Evolutionary conservation across 768 basidiomycete genomes (phyloP).

Genomic region (Kwoniella botswanensis): DNA sequence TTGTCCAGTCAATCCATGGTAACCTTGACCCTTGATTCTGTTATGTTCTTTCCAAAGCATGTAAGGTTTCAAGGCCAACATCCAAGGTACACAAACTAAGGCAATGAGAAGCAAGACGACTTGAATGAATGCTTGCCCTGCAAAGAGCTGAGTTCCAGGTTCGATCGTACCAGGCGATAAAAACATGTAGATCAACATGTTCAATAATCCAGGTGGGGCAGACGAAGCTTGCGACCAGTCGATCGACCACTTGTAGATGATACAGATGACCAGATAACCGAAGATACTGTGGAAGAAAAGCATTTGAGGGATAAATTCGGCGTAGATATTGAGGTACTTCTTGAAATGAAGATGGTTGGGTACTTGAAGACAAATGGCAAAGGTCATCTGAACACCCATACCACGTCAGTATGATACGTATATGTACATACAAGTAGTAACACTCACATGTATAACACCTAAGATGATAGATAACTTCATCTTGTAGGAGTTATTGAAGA

Average conservation of each 20-base stretch:
- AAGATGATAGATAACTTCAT: constrained; percentile 99
- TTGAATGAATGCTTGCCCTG: constrained; percentile 86
- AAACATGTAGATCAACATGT: constrained; percentile 87
- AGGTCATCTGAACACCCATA: constrained; percentile 79
- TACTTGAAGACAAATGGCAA: constrained; percentile 92
- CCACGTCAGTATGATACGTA: neutral
- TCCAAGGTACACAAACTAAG: constrained; percentile 88
- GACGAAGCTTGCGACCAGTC: constrained; percentile 79
- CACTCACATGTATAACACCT: constrained; percentile 89
- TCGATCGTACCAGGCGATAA: constrained; percentile 82
- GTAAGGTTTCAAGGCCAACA: constrained; percentile 91
- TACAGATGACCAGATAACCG: constrained; percentile 90
- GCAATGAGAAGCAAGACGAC: constrained; percentile 77
- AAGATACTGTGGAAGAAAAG: constrained; percentile 98
- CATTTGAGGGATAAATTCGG: constrained; percentile 96
- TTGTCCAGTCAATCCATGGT: constrained; percentile 64
- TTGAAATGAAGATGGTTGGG: constrained; percentile 96
- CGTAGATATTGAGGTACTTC: constrained; percentile 80
- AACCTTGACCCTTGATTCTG: constrained; percentile 80
- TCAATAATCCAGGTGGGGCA: constrained; percentile 84
- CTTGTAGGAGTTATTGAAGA: constrained; percentile 98
- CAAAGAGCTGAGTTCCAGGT: constrained; percentile 73
- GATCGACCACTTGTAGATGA: constrained; percentile 95
- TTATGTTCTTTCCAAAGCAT: constrained; percentile 87
- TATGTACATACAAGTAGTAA: neutral